phyloP scores from a whole-genome alignment of 805 yeast genomes.

The Saccharomycopsis fodiens region DNA sequence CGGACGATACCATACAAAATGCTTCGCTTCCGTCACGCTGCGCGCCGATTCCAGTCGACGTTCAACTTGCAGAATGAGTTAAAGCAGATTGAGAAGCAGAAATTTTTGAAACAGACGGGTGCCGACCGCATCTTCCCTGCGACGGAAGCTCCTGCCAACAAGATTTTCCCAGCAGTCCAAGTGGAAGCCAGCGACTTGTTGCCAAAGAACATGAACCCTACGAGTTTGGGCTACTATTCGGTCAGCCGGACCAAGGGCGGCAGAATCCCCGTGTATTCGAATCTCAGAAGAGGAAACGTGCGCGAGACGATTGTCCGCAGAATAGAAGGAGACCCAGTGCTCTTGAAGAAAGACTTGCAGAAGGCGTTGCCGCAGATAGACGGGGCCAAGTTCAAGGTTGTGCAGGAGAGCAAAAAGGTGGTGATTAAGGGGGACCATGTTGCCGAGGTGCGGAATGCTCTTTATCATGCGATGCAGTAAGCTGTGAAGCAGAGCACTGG shows the following conservation, averaged over 20 bases:
- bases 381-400: slow-evolving; percentile 39
- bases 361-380: slow-evolving; percentile 40
- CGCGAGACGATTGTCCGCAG: slow-evolving; percentile 68
- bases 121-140: slow-evolving; percentile 5
- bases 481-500: too few relatives aligned
- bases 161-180: slow-evolving; percentile 15
- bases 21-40: too few relatives aligned
- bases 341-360: slow-evolving; percentile 60
- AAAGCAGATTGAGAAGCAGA: slow-evolving; percentile 10
- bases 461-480: neutral
- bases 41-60: slow-evolving; percentile 7
- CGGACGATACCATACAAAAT: too few relatives aligned
- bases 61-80: slow-evolving; percentile 16
- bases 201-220: slow-evolving; percentile 3
- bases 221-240: slow-evolving; percentile 17
- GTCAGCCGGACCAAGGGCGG: slow-evolving; percentile 47
- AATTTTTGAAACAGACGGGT: slow-evolving; percentile 9
- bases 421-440: slow-evolving; percentile 41
- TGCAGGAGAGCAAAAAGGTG: slow-evolving; percentile 45
- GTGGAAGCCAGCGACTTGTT: slow-evolving; percentile 15
- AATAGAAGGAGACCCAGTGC: slow-evolving; percentile 59
- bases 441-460: slow-evolving; percentile 8
- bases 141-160: slow-evolving; percentile 1
- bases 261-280: slow-evolving; percentile 76
- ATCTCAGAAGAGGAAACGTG: slow-evolving; percentile 52